Percentiles rank a stretch among this genome's conserved stretches.
phyloP scores from a whole-genome alignment of 805 yeast genomes.

The Candida khao-thaluensis region DNA sequence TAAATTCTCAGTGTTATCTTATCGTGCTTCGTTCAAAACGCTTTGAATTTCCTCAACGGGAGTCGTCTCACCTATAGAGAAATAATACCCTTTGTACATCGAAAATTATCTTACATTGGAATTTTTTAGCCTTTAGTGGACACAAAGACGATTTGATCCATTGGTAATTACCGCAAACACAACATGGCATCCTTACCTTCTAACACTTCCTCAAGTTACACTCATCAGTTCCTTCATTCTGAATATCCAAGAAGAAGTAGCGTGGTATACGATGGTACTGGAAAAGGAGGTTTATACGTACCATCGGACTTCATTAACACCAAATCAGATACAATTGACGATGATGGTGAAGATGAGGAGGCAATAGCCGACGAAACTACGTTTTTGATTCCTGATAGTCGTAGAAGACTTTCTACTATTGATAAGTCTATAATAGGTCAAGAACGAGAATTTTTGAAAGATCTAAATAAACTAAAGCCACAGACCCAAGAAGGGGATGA shows the following conservation, averaged over 20 bases:
- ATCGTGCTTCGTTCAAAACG: background rate
- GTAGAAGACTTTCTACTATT: constrained; percentile 21
- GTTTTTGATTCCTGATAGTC: constrained; percentile 3
- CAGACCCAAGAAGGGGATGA: constrained; percentile 15
- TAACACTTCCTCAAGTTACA: background rate
- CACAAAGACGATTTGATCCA: too few relatives aligned
- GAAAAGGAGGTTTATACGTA: constrained; percentile 51
- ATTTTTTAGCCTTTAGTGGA: too few relatives aligned
- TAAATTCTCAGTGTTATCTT: background rate
- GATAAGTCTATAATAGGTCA: constrained; percentile 31
- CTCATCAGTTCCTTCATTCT: constrained; percentile 36
- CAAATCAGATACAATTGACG: constrained; percentile 5
- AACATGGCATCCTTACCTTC: constrained; percentile 3
- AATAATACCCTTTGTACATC: background rate
- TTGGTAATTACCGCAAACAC: background rate
- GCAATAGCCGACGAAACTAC: constrained; percentile 2
- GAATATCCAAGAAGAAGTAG: constrained; percentile 52
- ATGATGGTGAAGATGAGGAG: constrained; percentile 16
- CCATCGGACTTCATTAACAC: constrained; percentile 47
- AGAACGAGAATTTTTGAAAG: constrained; percentile 37
- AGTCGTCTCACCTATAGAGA: background rate
- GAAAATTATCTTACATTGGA: too few relatives aligned
- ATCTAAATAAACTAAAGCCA: constrained; percentile 14
- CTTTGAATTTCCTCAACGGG: constrained; percentile 3
- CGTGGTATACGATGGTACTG: constrained; percentile 50